Evolutionary conservation across 1,139 yeast species (phyloP), one percentile per base, ranked within the genome.

Genomic region (Hansenula lynferdii): DNA sequence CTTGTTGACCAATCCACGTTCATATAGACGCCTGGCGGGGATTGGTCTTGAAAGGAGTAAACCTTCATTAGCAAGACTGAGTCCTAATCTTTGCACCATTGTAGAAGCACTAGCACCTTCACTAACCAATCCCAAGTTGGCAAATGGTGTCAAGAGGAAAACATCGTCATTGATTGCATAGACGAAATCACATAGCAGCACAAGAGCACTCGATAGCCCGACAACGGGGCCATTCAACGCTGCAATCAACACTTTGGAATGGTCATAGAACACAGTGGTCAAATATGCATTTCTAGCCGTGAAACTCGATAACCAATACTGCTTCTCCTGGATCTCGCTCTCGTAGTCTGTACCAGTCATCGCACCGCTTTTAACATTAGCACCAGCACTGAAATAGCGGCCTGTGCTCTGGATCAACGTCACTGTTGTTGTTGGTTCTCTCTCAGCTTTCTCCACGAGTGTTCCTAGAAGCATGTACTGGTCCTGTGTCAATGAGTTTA

Each of bases 211-310:
- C 31, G 80, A 67, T 44, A 87, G 70, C 0, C 97, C 97, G 47
- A 87, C 75, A 11, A 80, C 95, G 0, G 96, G 96, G 1, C 97
- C 96, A 53, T 87, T 87, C 43, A 87, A 68, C 11, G 92, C 90
- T 28, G 80, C 78, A 20, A 81, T 81, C 38, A 87, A 65, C 6
- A 86, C 70, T 60, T 87, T 89, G 18, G 72, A 65, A 59, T 87
- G 96, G 53, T 77, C 75, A 50, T 77, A 75, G 60, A 85, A 80
- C 31, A 83, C 67, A 45, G 80, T 77, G 8, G 94, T 81, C 42
- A 86, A 64, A 53, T 72, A 79, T 20, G 80, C 71, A 58, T 87
- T 87, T 56, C 90, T 75, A 9, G 87, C 76, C 11, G 80, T 77
- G 54, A 85, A 82, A 42, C 65, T 64, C 42, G 68, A 62, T 43